Base-by-base conservation (phyloP, 495 filamentous ascomycete species). In the Xylaria nigripes region DNA sequence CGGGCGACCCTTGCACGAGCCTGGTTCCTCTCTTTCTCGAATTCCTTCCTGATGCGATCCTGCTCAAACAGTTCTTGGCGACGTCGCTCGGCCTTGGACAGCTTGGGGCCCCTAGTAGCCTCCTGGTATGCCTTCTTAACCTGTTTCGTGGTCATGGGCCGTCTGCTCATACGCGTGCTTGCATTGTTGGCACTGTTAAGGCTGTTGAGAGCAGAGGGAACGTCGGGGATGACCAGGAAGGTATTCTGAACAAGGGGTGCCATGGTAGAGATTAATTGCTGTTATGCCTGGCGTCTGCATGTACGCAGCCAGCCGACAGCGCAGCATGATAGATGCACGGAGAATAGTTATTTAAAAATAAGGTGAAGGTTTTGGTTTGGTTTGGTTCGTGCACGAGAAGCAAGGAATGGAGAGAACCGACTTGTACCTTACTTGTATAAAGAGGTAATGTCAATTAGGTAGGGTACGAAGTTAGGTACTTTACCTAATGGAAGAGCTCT, bases 121-220 rank as follows among this genome's bases (percentile, higher is more conserved):
- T 70, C 54, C 3, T 54, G 51, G 48, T 74, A 72, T 9, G 62
- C 55, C 42, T 75, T 73, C 61, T 70, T 66, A 10, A 66, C 69
- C 50, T 75, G 68, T 30, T 74, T 75, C 0, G 69, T 67, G 19
- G 73, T 77, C 74, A 76, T 77, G 8, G 72, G 67, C 16, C 63
- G 68, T n/a, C 42, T 50, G 41, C 27, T 54, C 9, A 46, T 30
- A 9, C 51, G 57, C 0, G 55, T 21, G 24, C 47, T 16, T 4
- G 46, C 15, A 24, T 16, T 25, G 53, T 45, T 34, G 45, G 53
- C 55, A n/a, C 34, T 18, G 21, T 34, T 18, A 34, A 38, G 12
- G 23, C 24, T 36, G 22, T 61, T 61, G 56, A 64, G 32, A 24
- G 59, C 59, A 29, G 62, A 56, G 3, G 58, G 58, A 19, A 57